phyloP scores from a whole-genome alignment of 805 yeast genomes.

The Lipomyces sp. region DNA sequence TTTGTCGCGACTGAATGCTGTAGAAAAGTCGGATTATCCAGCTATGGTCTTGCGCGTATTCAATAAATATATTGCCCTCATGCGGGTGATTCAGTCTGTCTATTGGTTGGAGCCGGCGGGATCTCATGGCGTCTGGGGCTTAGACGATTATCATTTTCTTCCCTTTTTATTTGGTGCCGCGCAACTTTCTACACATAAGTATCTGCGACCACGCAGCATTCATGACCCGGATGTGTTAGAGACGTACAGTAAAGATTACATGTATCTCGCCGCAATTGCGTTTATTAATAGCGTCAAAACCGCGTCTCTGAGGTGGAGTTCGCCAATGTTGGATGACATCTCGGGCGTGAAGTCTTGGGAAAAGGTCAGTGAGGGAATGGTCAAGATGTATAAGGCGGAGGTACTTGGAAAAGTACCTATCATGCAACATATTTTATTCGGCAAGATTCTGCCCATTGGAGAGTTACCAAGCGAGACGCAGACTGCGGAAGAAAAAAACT shows the following conservation, averaged over 20 bases:
- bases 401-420: slow-evolving; percentile 89
- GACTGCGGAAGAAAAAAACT: slow-evolving; percentile 5
- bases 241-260: slow-evolving; percentile 70
- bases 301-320: slow-evolving; percentile 89
- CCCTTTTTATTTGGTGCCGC: slow-evolving; percentile 89
- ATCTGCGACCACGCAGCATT: slow-evolving; percentile 78
- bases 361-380: slow-evolving; percentile 91
- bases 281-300: slow-evolving; percentile 80
- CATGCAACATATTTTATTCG: slow-evolving; percentile 91
- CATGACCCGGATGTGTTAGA: slow-evolving; percentile 87
- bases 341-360: slow-evolving; percentile 89
- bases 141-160: slow-evolving; percentile 93
- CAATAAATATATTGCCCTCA: slow-evolving; percentile 65
- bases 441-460: slow-evolving; percentile 46
- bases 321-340: slow-evolving; percentile 95
- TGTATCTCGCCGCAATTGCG: slow-evolving; percentile 86
- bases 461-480: slow-evolving; percentile 36
- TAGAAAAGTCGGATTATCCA: slow-evolving; percentile 35
- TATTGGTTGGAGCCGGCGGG: slow-evolving; percentile 98
- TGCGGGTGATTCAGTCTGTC: slow-evolving; percentile 74
- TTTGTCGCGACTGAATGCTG: slow-evolving; percentile 41
- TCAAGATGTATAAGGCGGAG: slow-evolving; percentile 94
- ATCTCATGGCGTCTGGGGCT: slow-evolving; percentile 98
- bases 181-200: slow-evolving; percentile 66
- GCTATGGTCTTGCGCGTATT: slow-evolving; percentile 70